Conservation (phyloP, 345 rosid genomes). For the Anacardium occidentale region DNA sequence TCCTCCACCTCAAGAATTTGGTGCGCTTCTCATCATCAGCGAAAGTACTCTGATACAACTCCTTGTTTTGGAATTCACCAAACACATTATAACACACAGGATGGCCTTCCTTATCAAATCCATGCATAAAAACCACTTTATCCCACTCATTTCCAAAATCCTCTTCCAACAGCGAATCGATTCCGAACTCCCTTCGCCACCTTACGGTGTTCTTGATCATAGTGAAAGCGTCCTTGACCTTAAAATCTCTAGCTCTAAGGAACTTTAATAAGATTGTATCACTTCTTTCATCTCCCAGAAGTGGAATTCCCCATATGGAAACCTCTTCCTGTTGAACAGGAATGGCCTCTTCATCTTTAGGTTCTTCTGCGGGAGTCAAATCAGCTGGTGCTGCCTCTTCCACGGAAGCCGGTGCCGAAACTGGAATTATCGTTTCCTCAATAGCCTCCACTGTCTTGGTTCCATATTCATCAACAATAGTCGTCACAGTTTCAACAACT, state of each 20-base stretch:
- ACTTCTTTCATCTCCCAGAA: constrained; percentile 65
- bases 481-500: constrained; percentile 41
- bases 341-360: constrained; percentile 17
- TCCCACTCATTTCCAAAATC: constrained; percentile 80
- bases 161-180: constrained; percentile 62
- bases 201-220: constrained; percentile 72
- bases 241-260: constrained; percentile 83
- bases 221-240: constrained; percentile 59
- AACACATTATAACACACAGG: constrained; percentile 87
- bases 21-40: constrained; percentile 69
- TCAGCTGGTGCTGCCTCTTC: not conserved
- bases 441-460: constrained; percentile 85
- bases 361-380: constrained; percentile 8
- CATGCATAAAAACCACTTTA: constrained; percentile 87
- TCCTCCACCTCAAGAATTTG: constrained; percentile 74
- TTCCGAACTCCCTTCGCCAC: constrained; percentile 71
- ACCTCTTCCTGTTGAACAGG: constrained; percentile 30
- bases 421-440: constrained; percentile 72
- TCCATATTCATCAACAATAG: constrained; percentile 72
- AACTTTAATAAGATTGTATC: constrained; percentile 75
- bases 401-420: constrained; percentile 1
- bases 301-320: constrained; percentile 73
- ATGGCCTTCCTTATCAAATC: constrained; percentile 77
- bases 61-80: constrained; percentile 91
- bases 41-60: constrained; percentile 67